phyloP scores from a whole-genome alignment of 2,329 filamentous ascomycete species.

The Rhynchosporium secalis region DNA sequence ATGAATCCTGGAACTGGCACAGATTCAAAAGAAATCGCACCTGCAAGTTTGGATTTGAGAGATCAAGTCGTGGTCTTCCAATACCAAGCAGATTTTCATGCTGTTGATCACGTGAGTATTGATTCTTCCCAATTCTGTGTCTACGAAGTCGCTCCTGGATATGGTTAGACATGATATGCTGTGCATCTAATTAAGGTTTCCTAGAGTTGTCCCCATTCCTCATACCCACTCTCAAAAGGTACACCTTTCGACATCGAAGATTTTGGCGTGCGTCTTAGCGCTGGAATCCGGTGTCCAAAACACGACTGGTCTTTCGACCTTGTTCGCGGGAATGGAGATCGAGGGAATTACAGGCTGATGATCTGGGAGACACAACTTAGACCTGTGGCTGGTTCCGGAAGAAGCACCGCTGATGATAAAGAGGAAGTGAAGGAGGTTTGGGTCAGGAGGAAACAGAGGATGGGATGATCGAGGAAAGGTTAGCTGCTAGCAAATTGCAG shows the following conservation, averaged over 20 bases:
- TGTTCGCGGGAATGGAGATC: slow-evolving; percentile 61
- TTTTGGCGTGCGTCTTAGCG: slow-evolving; percentile 63
- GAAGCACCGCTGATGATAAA: background rate
- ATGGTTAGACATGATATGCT: too few relatives aligned
- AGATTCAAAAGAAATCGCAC: slow-evolving; percentile 20
- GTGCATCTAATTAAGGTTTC: background rate
- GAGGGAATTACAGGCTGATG: slow-evolving; percentile 60
- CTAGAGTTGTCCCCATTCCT: slow-evolving; percentile 66
- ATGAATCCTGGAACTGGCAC: slow-evolving; percentile 39
- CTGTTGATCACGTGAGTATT: slow-evolving; percentile 63
- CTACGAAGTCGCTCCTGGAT: background rate
- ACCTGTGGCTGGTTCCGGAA: slow-evolving; percentile 10
- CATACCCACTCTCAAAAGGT: slow-evolving; percentile 64
- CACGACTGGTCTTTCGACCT: slow-evolving; percentile 73
- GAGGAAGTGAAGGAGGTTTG: slow-evolving; percentile 24
- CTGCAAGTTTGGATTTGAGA: slow-evolving; percentile 41
- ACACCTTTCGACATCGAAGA: slow-evolving; percentile 71
- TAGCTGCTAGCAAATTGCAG: background rate
- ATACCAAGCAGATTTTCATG: slow-evolving; percentile 62
- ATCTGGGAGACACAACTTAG: slow-evolving; percentile 65
- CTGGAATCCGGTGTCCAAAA: slow-evolving; percentile 66
- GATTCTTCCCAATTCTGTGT: background rate
- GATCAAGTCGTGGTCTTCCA: slow-evolving; percentile 67
- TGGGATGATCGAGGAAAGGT: slow-evolving; percentile 21
- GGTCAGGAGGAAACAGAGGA: slow-evolving; percentile 30